Conservation (phyloP, 352 stramenopile species). For the Bremia lactucae region DNA sequence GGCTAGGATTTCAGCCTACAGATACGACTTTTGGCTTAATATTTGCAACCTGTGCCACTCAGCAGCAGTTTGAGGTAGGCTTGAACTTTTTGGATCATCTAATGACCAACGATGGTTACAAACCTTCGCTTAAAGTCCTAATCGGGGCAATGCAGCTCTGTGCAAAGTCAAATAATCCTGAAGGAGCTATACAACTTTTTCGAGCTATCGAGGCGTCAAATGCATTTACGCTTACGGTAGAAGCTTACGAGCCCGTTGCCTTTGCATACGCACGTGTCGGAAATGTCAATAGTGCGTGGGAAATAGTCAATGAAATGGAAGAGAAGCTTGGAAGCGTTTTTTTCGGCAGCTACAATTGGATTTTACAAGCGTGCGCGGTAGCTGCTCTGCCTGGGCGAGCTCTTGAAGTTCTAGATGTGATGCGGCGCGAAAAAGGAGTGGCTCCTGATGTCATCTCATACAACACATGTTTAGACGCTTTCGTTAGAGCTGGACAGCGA, state of each 20-base stretch:
- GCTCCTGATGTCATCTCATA: constrained; percentile 37
- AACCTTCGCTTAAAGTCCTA: constrained; percentile 33
- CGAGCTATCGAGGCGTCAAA: constrained; percentile 34
- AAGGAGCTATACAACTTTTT: constrained; percentile 41
- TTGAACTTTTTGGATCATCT: constrained; percentile 54
- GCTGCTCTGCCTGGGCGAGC: constrained; percentile 25
- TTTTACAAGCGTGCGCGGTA: constrained; percentile 46
- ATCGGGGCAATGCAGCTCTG: constrained; percentile 44
- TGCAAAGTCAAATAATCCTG: constrained; percentile 31
- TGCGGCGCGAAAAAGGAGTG: constrained; percentile 19
- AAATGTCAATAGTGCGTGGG: constrained; percentile 31
- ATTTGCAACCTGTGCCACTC: constrained; percentile 39
- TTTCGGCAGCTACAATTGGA: constrained; percentile 38
- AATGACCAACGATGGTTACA: constrained; percentile 29
- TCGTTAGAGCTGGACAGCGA: constrained; percentile 20
- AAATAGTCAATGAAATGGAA: constrained; percentile 33
- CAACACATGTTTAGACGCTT: constrained; percentile 45
- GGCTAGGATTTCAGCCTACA: constrained; percentile 27
- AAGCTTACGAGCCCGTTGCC: constrained; percentile 40
- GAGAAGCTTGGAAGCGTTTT: constrained; percentile 28
- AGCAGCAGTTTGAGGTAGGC: constrained; percentile 37
- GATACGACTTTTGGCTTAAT: constrained; percentile 44
- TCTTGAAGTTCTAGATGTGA: constrained; percentile 31
- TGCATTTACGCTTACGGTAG: constrained; percentile 19
- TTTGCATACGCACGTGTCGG: constrained; percentile 40